A percentile compares a stretch with the other conserved stretches of the same genome.
Conservation (phyloP, 371 early-diverging fungal genomes). For the Syncephalastrum contaminatum region DNA sequence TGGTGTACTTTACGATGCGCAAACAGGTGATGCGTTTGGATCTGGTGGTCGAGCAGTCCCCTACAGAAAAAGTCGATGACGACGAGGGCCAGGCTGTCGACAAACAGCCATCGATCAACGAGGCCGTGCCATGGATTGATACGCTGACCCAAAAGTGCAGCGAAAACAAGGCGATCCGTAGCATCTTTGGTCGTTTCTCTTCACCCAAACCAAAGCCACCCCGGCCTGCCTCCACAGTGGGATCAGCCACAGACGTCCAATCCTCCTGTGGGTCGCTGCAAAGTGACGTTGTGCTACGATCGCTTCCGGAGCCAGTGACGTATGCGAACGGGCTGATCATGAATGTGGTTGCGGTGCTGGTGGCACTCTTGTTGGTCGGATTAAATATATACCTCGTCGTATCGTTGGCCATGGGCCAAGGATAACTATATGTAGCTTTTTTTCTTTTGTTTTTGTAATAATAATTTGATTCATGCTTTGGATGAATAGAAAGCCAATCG, state of each 20-base stretch:
- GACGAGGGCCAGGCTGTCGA: conserved; percentile 3
- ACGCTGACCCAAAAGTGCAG: conserved; percentile 1
- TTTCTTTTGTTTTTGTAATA: no score
- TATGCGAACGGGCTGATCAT: conserved; percentile 34
- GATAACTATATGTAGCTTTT: no score
- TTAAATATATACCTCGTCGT: conserved; percentile 61
- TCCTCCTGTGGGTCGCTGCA: conserved; percentile 3
- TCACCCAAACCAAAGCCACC: conserved; percentile 1
- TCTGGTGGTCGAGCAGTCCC: conserved; percentile 23
- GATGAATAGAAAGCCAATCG: no score
- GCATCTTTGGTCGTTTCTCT: conserved; percentile 1
- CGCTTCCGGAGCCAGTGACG: conserved; percentile 26
- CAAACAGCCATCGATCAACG: background rate
- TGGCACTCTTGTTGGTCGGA: conserved; percentile 51
- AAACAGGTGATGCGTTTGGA: conserved; percentile 52
- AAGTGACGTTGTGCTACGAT: conserved; percentile 7
- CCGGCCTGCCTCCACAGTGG: background rate
- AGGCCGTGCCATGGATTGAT: conserved; percentile 15
- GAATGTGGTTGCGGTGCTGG: conserved; percentile 41
- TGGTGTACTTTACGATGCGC: conserved; percentile 68
- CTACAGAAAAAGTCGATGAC: background rate
- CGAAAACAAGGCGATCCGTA: background rate
- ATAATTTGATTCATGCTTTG: no score
- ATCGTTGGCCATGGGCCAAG: conserved; percentile 2
- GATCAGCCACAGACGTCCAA: background rate